Conservation (phyloP, 164 flowering plant species). For the Umbilicus rupestris region DNA sequence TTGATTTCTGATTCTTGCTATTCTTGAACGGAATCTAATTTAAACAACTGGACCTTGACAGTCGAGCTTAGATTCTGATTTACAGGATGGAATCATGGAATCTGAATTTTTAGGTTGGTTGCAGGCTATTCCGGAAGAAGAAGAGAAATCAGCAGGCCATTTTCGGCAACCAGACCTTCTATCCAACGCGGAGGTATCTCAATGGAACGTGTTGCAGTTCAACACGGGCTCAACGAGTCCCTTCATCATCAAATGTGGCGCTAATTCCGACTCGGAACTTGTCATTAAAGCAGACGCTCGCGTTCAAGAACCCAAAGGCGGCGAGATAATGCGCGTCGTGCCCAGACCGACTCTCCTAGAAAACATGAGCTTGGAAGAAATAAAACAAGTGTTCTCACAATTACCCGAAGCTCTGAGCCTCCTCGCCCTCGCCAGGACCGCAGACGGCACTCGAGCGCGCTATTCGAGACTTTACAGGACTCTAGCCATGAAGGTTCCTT, state of each 20-base stretch:
- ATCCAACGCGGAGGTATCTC: conserved; percentile 58
- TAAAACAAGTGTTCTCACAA: conserved; percentile 67
- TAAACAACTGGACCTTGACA: no score
- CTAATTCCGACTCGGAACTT: conserved; percentile 79
- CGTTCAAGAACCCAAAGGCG: conserved; percentile 86
- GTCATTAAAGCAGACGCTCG: conserved; percentile 87
- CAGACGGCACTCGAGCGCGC: conserved; percentile 94
- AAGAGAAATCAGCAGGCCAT: conserved; percentile 24
- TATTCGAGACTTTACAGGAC: conserved; percentile 89
- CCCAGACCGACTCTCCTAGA: conserved; percentile 82
- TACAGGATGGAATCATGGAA: no score
- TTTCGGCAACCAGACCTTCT: conserved; percentile 25
- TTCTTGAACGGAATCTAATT: no score
- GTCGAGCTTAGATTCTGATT: no score
- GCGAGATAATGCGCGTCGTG: conserved; percentile 84
- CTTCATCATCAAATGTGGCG: conserved; percentile 93
- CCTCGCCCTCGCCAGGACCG: conserved; percentile 85
- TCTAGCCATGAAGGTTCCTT: conserved; percentile 91
- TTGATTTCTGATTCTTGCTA: no score
- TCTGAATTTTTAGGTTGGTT: conserved; percentile 10
- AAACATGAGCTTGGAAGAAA: conserved; percentile 77
- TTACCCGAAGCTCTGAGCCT: conserved; percentile 91
- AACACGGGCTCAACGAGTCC: conserved; percentile 87
- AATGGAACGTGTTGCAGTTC: conserved; percentile 96
- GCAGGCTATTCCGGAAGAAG: conserved; percentile 74